Evolutionary conservation across 768 basidiomycete species (phyloP).

Genomic region (Panus rudis): DNA sequence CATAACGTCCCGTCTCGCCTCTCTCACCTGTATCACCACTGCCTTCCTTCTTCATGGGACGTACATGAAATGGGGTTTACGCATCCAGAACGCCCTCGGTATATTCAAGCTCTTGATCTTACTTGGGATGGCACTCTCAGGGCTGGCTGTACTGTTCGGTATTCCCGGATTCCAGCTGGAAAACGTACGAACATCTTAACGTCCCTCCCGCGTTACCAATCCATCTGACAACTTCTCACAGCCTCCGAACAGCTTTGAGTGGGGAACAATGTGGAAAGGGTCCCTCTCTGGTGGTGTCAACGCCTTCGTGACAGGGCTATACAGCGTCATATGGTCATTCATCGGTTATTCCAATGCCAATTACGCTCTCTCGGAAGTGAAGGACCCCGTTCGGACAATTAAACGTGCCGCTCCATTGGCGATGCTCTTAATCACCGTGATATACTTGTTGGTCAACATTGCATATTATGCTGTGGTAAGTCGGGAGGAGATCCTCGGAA

Average conservation of each 20-base stretch:
- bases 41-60: conserved; percentile 52
- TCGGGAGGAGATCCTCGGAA: conserved; percentile 59
- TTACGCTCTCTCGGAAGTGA: conserved; percentile 65
- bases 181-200: conserved; percentile 36
- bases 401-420: conserved; percentile 65
- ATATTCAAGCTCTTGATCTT: conserved; percentile 55
- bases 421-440: conserved; percentile 46
- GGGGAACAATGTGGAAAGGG: conserved; percentile 60
- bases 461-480: conserved; percentile 73
- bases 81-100: conserved; percentile 58
- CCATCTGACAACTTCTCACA: conserved; percentile 1
- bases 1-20: conserved; percentile 45
- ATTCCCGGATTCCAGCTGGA: conserved; percentile 43
- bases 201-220: not conserved
- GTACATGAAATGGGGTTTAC: conserved; percentile 46
- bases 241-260: conserved; percentile 49
- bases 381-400: conserved; percentile 63
- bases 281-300: conserved; percentile 43
- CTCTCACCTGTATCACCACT: conserved; percentile 49
- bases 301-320: conserved; percentile 56
- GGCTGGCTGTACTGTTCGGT: conserved; percentile 43
- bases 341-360: conserved; percentile 71
- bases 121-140: conserved; percentile 42
- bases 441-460: conserved; percentile 61
- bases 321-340: conserved; percentile 71